Conservation (phyloP, 805 yeast species). For the Suhomyces kilbournensis region DNA sequence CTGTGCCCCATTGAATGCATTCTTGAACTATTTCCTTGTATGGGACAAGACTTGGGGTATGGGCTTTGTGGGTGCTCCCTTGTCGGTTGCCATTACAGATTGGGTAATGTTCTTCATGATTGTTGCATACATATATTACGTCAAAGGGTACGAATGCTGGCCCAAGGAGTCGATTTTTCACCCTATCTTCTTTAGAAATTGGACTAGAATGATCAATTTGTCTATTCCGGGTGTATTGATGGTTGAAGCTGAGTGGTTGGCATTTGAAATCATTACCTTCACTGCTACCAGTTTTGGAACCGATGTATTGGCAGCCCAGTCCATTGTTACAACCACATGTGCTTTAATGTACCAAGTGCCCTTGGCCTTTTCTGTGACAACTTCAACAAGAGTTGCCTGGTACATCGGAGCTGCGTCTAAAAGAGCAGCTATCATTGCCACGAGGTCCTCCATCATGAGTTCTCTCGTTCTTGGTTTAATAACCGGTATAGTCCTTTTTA, state of each 20-base stretch:
- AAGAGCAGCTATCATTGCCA: constrained; percentile 34
- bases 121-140: constrained; percentile 42
- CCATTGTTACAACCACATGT: constrained; percentile 66
- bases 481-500: constrained; percentile 36
- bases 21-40: constrained; percentile 65
- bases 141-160: constrained; percentile 47
- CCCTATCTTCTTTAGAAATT: constrained; percentile 42
- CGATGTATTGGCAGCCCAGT: constrained; percentile 66
- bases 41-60: constrained; percentile 55
- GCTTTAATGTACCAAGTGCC: constrained; percentile 71
- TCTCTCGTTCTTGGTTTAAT: constrained; percentile 34
- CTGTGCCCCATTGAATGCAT: constrained; percentile 73
- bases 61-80: constrained; percentile 77
- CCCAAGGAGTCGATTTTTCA: constrained; percentile 29
- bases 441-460: constrained; percentile 33
- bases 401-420: constrained; percentile 63
- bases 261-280: constrained; percentile 71
- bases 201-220: constrained; percentile 61
- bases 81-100: constrained; percentile 67
- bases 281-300: constrained; percentile 68
- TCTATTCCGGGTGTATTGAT: constrained; percentile 73
- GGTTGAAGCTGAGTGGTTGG: constrained; percentile 78
- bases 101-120: constrained; percentile 66
- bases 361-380: constrained; percentile 71
- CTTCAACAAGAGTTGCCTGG: constrained; percentile 76